These are phyloP conservation scores for Kernera saxatilis DNA, from an alignment of 345 rosid genomes.

Conservation along the genomic window DNA sequence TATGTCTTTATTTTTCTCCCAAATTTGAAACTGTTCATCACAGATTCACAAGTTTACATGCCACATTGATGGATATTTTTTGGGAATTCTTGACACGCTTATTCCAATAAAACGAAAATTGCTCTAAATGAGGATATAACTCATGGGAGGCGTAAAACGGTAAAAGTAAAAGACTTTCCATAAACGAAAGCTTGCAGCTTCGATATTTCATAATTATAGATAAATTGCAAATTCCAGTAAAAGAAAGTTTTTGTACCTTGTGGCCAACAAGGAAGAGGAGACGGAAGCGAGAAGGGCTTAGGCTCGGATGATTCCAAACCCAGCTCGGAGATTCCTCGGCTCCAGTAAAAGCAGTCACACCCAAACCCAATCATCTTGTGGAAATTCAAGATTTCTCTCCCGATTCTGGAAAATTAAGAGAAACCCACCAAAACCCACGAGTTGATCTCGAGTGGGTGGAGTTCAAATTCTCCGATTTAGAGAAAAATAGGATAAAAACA, in stretches of 20 bases:
- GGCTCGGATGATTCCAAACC: constrained; percentile 23
- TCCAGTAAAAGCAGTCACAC: constrained; percentile 62
- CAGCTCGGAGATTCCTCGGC: constrained; percentile 24
- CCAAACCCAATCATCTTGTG: constrained; percentile 54
- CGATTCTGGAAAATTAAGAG: constrained; percentile 3
- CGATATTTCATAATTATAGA: neutral
- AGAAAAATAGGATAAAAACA: neutral
- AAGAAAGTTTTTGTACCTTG: constrained; percentile 40
- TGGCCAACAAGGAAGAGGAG: constrained; percentile 70
- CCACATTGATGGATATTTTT: neutral
- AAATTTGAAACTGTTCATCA: neutral
- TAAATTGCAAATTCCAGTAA: neutral
- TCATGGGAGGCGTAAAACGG: neutral
- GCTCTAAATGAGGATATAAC: neutral
- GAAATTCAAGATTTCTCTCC: neutral
- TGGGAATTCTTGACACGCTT: neutral
- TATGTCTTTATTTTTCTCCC: neutral
- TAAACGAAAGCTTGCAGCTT: neutral
- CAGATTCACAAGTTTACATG: neutral
- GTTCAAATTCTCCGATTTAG: constrained; percentile 12
- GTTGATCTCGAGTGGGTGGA: constrained; percentile 14
- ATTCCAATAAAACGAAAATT: neutral
- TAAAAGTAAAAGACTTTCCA: neutral
- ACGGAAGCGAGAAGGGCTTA: constrained; percentile 59
- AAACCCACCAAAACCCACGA: constrained; percentile 40